phyloP scores from a whole-genome alignment of 768 basidiomycete species.

The Phaeotremella skinneri region DNA sequence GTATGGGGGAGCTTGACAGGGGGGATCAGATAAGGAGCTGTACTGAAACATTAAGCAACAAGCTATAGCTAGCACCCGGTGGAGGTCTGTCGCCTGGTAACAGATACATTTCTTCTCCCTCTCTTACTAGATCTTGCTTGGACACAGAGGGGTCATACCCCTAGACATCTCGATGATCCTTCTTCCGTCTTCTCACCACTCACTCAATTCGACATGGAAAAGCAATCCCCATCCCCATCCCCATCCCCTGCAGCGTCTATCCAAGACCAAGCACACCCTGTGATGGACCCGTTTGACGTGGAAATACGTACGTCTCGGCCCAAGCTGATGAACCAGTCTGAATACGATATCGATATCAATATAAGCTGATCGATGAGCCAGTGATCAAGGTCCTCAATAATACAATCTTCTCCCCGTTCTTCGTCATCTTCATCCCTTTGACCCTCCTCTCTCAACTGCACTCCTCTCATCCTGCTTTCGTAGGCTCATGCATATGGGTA shows the following conservation, averaged over 20 bases:
- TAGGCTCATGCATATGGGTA: conserved; percentile 59
- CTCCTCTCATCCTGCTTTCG: conserved; percentile 58
- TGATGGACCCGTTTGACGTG: neutral
- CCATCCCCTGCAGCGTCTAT: neutral
- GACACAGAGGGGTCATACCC: too few relatives aligned
- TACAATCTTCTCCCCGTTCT: conserved; percentile 84
- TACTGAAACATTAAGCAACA: too few relatives aligned
- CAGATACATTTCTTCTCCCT: neutral
- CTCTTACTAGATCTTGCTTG: too few relatives aligned
- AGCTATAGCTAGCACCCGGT: neutral
- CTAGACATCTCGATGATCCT: too few relatives aligned
- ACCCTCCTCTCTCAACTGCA: conserved; percentile 72
- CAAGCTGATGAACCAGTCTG: too few relatives aligned
- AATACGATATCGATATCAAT: too few relatives aligned
- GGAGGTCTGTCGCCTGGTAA: neutral
- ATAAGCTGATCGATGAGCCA: conserved; percentile 41
- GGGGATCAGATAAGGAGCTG: too few relatives aligned
- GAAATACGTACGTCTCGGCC: neutral
- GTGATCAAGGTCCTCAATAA: conserved; percentile 73
- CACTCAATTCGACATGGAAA: neutral
- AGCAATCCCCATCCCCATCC: neutral
- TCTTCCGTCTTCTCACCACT: neutral
- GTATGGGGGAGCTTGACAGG: too few relatives aligned
- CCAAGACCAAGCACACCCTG: neutral
- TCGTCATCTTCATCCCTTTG: conserved; percentile 72